phyloP scores from a whole-genome alignment of 169 alveolate species.

The Plasmodium cynomolgi region DNA sequence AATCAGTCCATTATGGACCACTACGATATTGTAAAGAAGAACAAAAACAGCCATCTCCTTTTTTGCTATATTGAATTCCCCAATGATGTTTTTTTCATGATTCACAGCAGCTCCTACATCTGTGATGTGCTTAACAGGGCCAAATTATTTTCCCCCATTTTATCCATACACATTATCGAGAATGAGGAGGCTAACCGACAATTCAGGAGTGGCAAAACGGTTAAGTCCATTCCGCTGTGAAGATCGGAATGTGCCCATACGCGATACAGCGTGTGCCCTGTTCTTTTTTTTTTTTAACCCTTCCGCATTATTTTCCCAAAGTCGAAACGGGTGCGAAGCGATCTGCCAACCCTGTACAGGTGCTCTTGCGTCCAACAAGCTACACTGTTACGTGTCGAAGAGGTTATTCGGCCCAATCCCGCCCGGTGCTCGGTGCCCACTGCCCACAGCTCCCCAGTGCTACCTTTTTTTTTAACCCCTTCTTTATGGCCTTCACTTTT shows the following conservation, averaged over 20 bases:
- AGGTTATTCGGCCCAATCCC: background rate
- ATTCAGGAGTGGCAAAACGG: conserved; percentile 11
- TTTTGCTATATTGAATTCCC: conserved; percentile 63
- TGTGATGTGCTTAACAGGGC: conserved; percentile 50
- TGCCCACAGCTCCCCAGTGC: background rate
- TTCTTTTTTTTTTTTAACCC: background rate
- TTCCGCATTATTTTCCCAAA: background rate
- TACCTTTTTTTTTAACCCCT: background rate
- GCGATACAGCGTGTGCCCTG: background rate
- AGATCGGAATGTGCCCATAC: background rate
- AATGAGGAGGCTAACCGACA: conserved; percentile 45
- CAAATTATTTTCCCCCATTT: conserved; percentile 27
- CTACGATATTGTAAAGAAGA: conserved; percentile 47
- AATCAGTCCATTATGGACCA: conserved; percentile 47
- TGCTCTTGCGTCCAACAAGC: background rate
- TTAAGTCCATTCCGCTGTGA: background rate
- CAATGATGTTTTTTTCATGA: conserved; percentile 27
- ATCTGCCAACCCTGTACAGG: background rate
- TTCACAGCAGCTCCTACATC: conserved; percentile 12
- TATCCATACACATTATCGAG: conserved; percentile 60
- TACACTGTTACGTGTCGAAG: background rate
- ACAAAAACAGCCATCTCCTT: conserved; percentile 5
- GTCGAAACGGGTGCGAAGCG: background rate
- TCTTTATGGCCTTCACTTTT: background rate
- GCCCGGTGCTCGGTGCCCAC: background rate